Base-by-base conservation (phyloP, 2,329 filamentous ascomycete genomes). In the Venturia oleaginea region DNA sequence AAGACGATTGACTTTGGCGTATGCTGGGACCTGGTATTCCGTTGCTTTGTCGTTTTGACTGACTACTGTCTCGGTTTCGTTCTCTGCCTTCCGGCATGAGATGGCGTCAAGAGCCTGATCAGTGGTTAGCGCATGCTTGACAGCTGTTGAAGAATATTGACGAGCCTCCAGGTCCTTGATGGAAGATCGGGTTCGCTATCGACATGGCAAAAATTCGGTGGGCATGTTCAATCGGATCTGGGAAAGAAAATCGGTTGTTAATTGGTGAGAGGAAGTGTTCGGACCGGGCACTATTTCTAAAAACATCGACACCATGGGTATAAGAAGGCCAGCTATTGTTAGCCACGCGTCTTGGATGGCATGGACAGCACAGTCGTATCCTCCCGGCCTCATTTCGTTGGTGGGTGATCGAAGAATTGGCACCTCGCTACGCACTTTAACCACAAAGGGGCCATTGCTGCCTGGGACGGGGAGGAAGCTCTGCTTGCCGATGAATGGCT, bases 231-330 rank as follows among this genome's bases (percentile, higher is more conserved):
- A 60, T 1, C 13, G 4, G n/a, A 10, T 60, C 22, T 10, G 32
- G n/a, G 1, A 22, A 27, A 17, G 24, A 15, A 60, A 34, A 37
- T 15, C 0, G 6, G 4, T 40, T 43, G 17, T 60, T 27, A 60
- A 24, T 17, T 42, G 37, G 1, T 24, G n/a, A 40, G 8, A 8
- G 10, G 1, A 34, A 4, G 27, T 34, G 51, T 2, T 60, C 59
- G 19, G 34, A 37, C 59, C 37, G 34, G n/a, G 37, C 59, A 42
- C 34, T 27, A 13, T 40, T 43, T 22, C 13, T 19, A 17, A 38
- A 37, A 24, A 40, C 22, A 22, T 59, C 57, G 22, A 43, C 34
- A 42, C 59, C 59, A 60, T 60, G 59, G n/a, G 37, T 43, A 60
- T 60, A 60, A n/a, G 24, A 27, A 24, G 0, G 40, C 10, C 59